These are phyloP conservation scores for Ascochyta fabae DNA, from an alignment of 2,329 filamentous ascomycete genomes.

Conservation along the genomic window DNA sequence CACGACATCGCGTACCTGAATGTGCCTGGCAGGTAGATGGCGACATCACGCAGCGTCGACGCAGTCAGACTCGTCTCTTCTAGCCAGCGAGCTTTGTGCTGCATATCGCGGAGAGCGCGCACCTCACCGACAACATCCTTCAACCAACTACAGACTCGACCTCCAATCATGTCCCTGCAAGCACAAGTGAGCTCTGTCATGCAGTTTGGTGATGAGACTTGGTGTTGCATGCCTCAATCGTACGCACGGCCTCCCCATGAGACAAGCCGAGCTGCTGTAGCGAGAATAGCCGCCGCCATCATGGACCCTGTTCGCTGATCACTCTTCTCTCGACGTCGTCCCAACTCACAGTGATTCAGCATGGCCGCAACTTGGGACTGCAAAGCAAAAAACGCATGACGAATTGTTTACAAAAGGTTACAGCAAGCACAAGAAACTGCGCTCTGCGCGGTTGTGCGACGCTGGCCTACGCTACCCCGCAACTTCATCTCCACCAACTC, in stretches of 20 bases:
- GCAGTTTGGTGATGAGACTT: constrained; percentile 11
- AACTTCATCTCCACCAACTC: constrained; percentile 16
- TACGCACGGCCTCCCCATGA: constrained; percentile 18
- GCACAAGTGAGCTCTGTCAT: constrained; percentile 11
- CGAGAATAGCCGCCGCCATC: constrained; percentile 26
- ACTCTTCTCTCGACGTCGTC: constrained; percentile 9
- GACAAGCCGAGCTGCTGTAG: constrained; percentile 23
- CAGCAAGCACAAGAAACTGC: background rate
- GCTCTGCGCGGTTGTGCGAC: constrained; percentile 18
- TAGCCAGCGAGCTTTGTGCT: constrained; percentile 2
- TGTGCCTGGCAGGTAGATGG: constrained; percentile 26
- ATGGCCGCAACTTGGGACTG: background rate
- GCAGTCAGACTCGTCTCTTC: too few relatives aligned
- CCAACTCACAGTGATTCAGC: background rate
- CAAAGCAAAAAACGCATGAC: background rate
- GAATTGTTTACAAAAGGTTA: background rate
- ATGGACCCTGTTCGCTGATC: constrained; percentile 15
- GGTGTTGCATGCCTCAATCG: constrained; percentile 29
- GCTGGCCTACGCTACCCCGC: constrained; percentile 29
- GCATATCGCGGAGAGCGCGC: constrained; percentile 1
- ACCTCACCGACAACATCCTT: background rate
- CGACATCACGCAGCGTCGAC: constrained; percentile 16
- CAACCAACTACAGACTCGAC: background rate
- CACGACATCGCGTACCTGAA: constrained; percentile 27
- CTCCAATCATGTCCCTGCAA: background rate